These are phyloP conservation scores for Vigna hirtella DNA, from an alignment of 306 rosid genomes.

Conservation along the genomic window DNA sequence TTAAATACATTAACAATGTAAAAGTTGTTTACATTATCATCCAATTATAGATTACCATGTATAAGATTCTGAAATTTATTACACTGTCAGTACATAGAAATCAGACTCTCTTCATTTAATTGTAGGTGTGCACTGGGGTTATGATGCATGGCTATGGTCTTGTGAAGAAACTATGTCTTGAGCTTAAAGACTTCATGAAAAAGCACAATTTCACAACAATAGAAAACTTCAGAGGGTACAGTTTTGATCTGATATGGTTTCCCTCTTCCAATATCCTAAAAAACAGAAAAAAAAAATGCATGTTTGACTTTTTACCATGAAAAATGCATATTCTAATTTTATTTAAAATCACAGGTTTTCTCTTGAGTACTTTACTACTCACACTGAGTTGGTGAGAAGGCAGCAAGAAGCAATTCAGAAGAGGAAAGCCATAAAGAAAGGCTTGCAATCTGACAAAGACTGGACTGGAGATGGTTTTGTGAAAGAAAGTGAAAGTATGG, in stretches of 20 bases:
- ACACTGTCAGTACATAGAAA: background rate
- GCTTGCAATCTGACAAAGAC: conserved; percentile 89
- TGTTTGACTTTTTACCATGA: background rate
- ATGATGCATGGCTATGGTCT: conserved; percentile 99
- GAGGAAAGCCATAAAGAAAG: conserved; percentile 83
- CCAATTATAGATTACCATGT: background rate
- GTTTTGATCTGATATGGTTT: conserved; percentile 16
- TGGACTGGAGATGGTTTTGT: conserved; percentile 99
- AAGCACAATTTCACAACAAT: conserved; percentile 80
- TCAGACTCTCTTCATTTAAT: background rate
- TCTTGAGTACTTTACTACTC: conserved; percentile 86
- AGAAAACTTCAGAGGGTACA: conserved; percentile 96
- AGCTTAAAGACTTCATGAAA: conserved; percentile 90
- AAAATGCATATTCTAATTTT: too few species aligned
- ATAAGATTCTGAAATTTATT: background rate
- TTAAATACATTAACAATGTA: background rate
- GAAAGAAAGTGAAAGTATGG: conserved; percentile 94
- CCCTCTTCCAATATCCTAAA: conserved; percentile 15
- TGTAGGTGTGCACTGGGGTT: conserved; percentile 96
- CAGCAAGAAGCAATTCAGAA: conserved; percentile 86
- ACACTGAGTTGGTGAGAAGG: conserved; percentile 84
- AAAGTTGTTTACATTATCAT: background rate
- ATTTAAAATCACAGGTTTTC: conserved; percentile 64
- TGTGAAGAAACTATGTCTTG: conserved; percentile 82
- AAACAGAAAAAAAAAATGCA: background rate